A percentile compares a stretch with the other conserved stretches of the same genome.
phyloP scores from a whole-genome alignment of 129 eudicot genomes.

The Glebionis coronaria region DNA sequence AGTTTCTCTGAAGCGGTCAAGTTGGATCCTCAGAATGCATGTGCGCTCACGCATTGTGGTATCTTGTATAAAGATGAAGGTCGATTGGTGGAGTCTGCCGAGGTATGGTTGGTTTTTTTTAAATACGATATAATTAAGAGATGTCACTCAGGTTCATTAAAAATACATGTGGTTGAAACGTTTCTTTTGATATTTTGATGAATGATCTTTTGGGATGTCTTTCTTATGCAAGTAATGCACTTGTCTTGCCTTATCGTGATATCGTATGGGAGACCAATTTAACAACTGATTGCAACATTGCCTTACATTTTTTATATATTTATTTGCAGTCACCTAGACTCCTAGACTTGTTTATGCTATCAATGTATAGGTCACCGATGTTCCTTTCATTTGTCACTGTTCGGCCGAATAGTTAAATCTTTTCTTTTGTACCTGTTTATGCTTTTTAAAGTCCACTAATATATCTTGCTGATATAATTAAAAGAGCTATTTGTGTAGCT shows the following conservation, averaged over 20 bases:
- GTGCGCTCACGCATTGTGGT: slow-evolving; percentile 94
- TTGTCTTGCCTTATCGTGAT: too few relatives aligned
- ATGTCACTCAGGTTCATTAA: not conserved
- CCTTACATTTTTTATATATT: too few relatives aligned
- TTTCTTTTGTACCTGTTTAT: slow-evolving; percentile 2
- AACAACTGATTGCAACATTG: too few relatives aligned
- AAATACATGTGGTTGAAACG: not conserved
- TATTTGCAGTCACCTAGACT: too few relatives aligned
- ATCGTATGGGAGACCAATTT: too few relatives aligned
- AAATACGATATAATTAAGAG: not conserved
- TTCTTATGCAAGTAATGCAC: too few relatives aligned
- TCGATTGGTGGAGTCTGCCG: slow-evolving; percentile 90
- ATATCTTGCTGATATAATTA: too few relatives aligned
- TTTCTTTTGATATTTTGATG: not conserved
- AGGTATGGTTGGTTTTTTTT: slow-evolving; percentile 50
- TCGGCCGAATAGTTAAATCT: too few relatives aligned
- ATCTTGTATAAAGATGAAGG: slow-evolving; percentile 94
- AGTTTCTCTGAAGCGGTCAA: slow-evolving; percentile 80
- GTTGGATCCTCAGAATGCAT: slow-evolving; percentile 84
- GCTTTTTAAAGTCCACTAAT: not conserved
- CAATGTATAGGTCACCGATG: not conserved
- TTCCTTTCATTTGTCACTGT: too few relatives aligned
- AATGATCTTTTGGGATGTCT: too few relatives aligned
- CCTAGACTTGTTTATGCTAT: too few relatives aligned
- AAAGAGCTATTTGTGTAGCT: too few relatives aligned